Evolutionary conservation across 441 rosid species (phyloP).

Genomic region (Geranium incanum): DNA sequence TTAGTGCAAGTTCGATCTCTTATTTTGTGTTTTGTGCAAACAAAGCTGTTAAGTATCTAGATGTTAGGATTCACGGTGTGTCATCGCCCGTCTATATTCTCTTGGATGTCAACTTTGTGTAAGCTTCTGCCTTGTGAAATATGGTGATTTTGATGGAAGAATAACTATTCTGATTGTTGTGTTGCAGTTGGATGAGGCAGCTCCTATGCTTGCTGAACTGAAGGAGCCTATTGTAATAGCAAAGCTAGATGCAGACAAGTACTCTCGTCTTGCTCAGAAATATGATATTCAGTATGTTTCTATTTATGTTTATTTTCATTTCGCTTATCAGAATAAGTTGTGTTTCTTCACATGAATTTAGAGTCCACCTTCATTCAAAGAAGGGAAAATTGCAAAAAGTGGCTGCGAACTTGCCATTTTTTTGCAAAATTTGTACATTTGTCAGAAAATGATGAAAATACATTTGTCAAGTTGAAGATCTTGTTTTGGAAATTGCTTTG

Average conservation of each 20-base stretch:
- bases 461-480: neutral
- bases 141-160: neutral
- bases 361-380: neutral
- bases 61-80: neutral
- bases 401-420: too few relatives aligned
- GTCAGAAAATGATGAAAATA: too few relatives aligned
- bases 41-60: neutral
- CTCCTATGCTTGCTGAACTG: conserved; percentile 20
- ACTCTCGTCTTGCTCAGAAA: conserved; percentile 17
- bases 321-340: neutral
- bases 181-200: conserved; percentile 27
- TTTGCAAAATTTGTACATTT: too few relatives aligned
- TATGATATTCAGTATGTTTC: conserved; percentile 23
- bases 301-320: neutral
- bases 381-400: too few relatives aligned
- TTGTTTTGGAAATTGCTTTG: neutral
- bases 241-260: conserved; percentile 23
- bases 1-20: neutral
- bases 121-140: neutral
- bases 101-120: neutral
- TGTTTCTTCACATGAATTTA: neutral
- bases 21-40: neutral
- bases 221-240: conserved; percentile 25
- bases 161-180: conserved; percentile 8
- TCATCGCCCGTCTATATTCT: neutral